Conservation (phyloP, 257 asterid genomes). For the Penstemon davidsonii region DNA sequence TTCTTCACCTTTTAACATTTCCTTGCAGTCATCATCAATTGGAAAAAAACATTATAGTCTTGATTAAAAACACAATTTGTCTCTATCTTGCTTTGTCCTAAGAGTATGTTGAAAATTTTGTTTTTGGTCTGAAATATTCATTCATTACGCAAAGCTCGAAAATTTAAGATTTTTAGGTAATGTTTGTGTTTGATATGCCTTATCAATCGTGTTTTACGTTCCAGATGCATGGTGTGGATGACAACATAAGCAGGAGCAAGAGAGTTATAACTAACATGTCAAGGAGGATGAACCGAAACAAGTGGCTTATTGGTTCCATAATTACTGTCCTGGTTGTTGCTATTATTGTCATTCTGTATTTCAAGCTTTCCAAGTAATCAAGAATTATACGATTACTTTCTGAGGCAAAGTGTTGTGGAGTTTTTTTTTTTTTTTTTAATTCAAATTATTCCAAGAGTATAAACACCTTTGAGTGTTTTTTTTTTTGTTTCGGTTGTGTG, state of each 20-base stretch:
- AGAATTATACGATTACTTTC: background rate
- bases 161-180: background rate
- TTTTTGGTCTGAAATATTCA: background rate
- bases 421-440: constrained; percentile 4
- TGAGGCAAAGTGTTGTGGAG: background rate
- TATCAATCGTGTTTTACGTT: constrained; percentile 16
- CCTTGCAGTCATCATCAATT: background rate
- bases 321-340: constrained; percentile 48
- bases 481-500: too few relatives aligned
- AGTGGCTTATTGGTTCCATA: constrained; percentile 59
- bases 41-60: too few relatives aligned
- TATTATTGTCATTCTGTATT: constrained; percentile 55
- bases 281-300: constrained; percentile 74
- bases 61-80: too few relatives aligned
- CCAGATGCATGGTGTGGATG: constrained; percentile 74
- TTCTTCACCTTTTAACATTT: background rate
- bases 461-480: constrained; percentile 2
- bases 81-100: too few relatives aligned
- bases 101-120: background rate
- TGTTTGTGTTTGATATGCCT: background rate
- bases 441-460: constrained; percentile 23
- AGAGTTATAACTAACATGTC: constrained; percentile 55
- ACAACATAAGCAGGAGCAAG: constrained; percentile 65
- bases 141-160: background rate
- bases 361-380: constrained; percentile 51